Conservation (phyloP, 495 filamentous ascomycete species). For the Podospora didyma region DNA sequence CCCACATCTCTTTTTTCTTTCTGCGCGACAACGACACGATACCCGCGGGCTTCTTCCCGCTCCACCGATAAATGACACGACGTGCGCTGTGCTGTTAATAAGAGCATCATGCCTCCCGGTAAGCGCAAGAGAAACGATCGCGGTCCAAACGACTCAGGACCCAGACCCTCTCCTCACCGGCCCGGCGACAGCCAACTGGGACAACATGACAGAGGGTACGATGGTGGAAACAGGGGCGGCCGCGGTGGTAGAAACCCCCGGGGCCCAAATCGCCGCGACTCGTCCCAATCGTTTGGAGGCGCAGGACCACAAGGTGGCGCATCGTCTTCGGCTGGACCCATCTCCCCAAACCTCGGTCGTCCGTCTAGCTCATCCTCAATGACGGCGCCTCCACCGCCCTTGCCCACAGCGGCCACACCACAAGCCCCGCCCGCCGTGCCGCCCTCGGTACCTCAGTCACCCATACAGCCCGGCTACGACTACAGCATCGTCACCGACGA, state of each 20-base stretch:
- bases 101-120: slow-evolving; percentile 42
- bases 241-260: slow-evolving; percentile 36
- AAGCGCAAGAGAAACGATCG: slow-evolving; percentile 54
- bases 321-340: slow-evolving; percentile 23
- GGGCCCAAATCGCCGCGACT: slow-evolving; percentile 44
- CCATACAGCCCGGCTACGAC: slow-evolving; percentile 38
- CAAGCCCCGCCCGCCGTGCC: slow-evolving; percentile 11
- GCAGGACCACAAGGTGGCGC: too few species aligned
- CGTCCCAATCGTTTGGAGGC: slow-evolving; percentile 28
- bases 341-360: slow-evolving; percentile 35
- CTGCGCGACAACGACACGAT: neutral
- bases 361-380: slow-evolving; percentile 44
- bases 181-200: slow-evolving; percentile 44
- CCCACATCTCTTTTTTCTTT: neutral
- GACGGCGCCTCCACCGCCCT: slow-evolving; percentile 18
- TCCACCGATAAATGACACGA: slow-evolving; percentile 22
- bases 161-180: slow-evolving; percentile 50
- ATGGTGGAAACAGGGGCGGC: slow-evolving; percentile 31
- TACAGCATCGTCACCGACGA: slow-evolving; percentile 48
- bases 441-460: slow-evolving; percentile 14
- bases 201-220: slow-evolving; percentile 48
- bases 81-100: slow-evolving; percentile 8
- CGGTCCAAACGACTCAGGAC: slow-evolving; percentile 36
- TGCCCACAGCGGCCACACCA: slow-evolving; percentile 20
- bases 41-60: slow-evolving; percentile 17